A percentile compares a stretch with the other conserved stretches of the same genome.
phyloP scores from a whole-genome alignment of 23 red algal species.

The Gracilaria domingensis region DNA sequence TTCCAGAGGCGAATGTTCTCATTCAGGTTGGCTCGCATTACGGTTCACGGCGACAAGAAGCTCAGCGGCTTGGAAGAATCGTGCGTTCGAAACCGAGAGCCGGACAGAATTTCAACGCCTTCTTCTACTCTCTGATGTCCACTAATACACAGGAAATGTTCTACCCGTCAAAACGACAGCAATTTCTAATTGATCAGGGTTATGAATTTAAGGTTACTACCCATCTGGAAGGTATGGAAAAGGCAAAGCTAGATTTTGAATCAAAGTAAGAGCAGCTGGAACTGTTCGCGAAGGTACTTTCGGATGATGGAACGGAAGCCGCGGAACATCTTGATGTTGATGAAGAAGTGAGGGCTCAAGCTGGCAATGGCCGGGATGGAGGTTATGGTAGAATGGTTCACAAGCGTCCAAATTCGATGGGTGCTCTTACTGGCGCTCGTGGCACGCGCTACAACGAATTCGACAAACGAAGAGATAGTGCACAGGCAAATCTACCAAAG shows the following conservation, averaged over 20 bases:
- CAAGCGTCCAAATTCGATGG: constrained; percentile 56
- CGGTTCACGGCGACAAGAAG: constrained; percentile 98
- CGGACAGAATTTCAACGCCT: constrained; percentile 98
- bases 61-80: constrained; percentile 96
- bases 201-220: constrained; percentile 99
- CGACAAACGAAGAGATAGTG: constrained; percentile 36
- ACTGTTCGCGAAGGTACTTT: constrained; percentile 78
- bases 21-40: constrained; percentile 97
- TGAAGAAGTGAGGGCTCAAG: constrained; percentile 55
- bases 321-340: constrained; percentile 76
- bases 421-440: constrained; percentile 77
- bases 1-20: constrained; percentile 98
- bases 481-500: constrained; percentile 44
- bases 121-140: constrained; percentile 97
- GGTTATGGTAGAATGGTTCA: constrained; percentile 39
- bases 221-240: constrained; percentile 90
- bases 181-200: constrained; percentile 98
- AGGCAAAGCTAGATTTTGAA: constrained; percentile 74
- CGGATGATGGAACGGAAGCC: constrained; percentile 89
- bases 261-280: constrained; percentile 78
- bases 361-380: constrained; percentile 44
- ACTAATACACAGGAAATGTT: constrained; percentile 99
- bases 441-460: constrained; percentile 88
- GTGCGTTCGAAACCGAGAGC: constrained; percentile 94
- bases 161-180: constrained; percentile 93